Conservation (phyloP, 495 filamentous ascomycete species). For the Penicillium canescens region DNA sequence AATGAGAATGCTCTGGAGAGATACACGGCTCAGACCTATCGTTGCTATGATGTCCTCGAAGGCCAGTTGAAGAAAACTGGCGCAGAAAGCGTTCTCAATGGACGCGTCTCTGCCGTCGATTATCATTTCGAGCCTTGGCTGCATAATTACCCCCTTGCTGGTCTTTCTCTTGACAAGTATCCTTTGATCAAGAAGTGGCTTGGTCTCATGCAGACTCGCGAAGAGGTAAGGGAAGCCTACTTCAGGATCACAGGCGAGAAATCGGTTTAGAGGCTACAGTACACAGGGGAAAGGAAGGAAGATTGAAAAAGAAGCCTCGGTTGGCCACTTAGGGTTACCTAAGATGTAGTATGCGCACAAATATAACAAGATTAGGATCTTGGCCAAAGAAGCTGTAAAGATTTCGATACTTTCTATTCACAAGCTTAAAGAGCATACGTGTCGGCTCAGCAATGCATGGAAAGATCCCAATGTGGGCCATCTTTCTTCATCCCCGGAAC, state of each 20-base stretch:
- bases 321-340: too few species aligned
- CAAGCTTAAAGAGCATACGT: too few species aligned
- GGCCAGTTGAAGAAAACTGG: slow-evolving; percentile 39
- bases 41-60: slow-evolving; percentile 44
- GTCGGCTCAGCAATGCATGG: too few species aligned
- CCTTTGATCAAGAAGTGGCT: slow-evolving; percentile 32
- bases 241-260: slow-evolving; percentile 16
- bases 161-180: slow-evolving; percentile 42
- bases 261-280: background rate
- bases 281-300: too few species aligned
- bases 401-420: too few species aligned
- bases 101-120: slow-evolving; percentile 39
- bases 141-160: slow-evolving; percentile 35
- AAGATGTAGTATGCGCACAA: too few species aligned
- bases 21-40: slow-evolving; percentile 37
- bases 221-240: slow-evolving; percentile 33
- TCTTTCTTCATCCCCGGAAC: too few species aligned
- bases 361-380: too few species aligned
- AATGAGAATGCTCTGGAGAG: slow-evolving; percentile 42
- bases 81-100: slow-evolving; percentile 37
- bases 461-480: too few species aligned
- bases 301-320: too few species aligned
- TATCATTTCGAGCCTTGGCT: slow-evolving; percentile 50
- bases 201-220: slow-evolving; percentile 20
- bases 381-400: too few species aligned